These are phyloP conservation scores for Lentinula edodes DNA, from an alignment of 768 basidiomycete species.

Conservation along the genomic window DNA sequence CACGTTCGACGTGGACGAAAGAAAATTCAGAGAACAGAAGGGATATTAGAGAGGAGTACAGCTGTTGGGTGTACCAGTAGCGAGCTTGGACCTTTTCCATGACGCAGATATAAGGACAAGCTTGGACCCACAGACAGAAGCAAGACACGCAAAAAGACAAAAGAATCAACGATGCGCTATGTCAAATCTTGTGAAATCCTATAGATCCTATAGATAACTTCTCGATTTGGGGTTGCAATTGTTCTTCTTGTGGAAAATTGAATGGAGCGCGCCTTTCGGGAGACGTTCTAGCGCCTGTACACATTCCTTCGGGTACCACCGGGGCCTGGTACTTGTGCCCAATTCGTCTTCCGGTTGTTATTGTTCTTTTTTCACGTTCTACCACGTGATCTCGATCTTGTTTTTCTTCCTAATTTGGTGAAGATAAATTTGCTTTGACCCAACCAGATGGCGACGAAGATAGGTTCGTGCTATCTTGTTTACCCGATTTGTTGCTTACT, in stretches of 20 bases:
- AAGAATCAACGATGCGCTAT: neutral
- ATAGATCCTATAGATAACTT: neutral
- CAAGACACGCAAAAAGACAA: conserved; percentile 8
- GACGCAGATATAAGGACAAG: conserved; percentile 1
- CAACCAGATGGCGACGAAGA: conserved; percentile 18
- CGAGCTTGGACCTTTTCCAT: neutral
- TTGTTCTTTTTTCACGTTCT: neutral
- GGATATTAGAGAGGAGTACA: neutral
- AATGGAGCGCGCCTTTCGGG: neutral
- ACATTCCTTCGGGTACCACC: too few species aligned
- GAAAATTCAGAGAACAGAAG: neutral
- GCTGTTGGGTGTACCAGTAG: conserved; percentile 2
- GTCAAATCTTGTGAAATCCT: neutral
- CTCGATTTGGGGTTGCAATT: conserved; percentile 1
- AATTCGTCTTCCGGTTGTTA: neutral
- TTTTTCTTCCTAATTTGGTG: neutral
- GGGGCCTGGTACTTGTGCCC: neutral
- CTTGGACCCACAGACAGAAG: conserved; percentile 8
- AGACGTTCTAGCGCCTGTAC: neutral
- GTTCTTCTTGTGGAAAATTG: conserved; percentile 5
- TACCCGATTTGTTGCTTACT: neutral
- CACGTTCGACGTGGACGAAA: conserved; percentile 4
- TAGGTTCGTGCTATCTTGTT: conserved; percentile 20
- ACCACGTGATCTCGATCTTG: neutral
- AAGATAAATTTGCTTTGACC: neutral